These are phyloP conservation scores for Phytomonas francai DNA, from an alignment of 208 protist species.

Conservation along the genomic window DNA sequence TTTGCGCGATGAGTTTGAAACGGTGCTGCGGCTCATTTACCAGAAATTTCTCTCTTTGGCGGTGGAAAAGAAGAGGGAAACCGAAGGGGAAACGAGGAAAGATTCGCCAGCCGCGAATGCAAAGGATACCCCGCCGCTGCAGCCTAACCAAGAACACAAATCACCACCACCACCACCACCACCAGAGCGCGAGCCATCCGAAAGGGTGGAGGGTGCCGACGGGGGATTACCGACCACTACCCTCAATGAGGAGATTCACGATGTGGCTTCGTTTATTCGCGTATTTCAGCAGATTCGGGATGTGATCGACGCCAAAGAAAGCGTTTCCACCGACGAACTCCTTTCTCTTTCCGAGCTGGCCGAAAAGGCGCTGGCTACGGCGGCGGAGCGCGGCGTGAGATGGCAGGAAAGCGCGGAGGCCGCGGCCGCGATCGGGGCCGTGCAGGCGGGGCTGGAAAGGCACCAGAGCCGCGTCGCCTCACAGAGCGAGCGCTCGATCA, in stretches of 20 bases:
- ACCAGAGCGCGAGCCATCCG: too few species aligned
- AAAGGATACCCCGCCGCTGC: too few species aligned
- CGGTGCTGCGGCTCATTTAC: slow-evolving; percentile 13
- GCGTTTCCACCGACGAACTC: slow-evolving; percentile 15
- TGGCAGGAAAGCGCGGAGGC: slow-evolving; percentile 20
- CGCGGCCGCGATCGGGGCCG: slow-evolving; percentile 15
- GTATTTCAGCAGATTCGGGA: slow-evolving; percentile 13
- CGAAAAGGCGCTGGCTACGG: slow-evolving; percentile 21
- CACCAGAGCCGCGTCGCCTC: background rate
- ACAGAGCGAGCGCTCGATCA: background rate
- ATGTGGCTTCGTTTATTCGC: slow-evolving; percentile 9
- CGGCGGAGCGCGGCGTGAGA: slow-evolving; percentile 20
- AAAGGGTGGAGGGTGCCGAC: too few species aligned
- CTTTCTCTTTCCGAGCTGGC: slow-evolving; percentile 24
- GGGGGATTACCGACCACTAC: too few species aligned
- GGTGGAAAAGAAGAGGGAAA: too few species aligned
- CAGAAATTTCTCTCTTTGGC: too few species aligned
- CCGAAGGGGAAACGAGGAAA: too few species aligned
- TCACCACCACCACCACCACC: too few species aligned
- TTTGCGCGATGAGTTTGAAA: slow-evolving; percentile 18
- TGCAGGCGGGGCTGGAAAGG: background rate
- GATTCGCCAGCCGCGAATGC: too few species aligned
- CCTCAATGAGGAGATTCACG: too few species aligned
- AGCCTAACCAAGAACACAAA: too few species aligned
- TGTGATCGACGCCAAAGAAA: background rate